phyloP scores from a whole-genome alignment of 441 rosid genomes.

The Pelargonium myrrhifolium region DNA sequence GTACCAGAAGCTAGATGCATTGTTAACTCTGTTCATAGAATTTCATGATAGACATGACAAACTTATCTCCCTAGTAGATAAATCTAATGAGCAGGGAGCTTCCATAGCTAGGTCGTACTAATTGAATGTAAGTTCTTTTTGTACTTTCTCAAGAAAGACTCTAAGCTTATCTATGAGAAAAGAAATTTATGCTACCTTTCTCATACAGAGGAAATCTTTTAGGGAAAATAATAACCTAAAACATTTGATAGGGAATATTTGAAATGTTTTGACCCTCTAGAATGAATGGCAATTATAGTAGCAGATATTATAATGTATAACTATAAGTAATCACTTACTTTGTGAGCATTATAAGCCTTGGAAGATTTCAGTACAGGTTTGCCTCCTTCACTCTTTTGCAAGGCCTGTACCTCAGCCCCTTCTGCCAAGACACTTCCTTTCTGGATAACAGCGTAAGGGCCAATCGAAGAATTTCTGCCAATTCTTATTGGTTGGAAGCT shows the following conservation, averaged over 20 bases:
- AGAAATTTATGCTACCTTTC: too few relatives aligned
- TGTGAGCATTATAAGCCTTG: conserved; percentile 23
- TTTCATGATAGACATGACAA: not conserved
- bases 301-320: not conserved
- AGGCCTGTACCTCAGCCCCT: conserved; percentile 37
- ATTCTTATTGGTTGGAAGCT: conserved; percentile 48
- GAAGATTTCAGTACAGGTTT: conserved; percentile 24
- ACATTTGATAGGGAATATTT: not conserved
- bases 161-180: not conserved
- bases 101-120: not conserved
- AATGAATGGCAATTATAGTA: not conserved
- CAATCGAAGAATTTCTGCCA: conserved; percentile 41
- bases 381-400: conserved; percentile 49
- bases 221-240: not conserved
- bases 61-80: not conserved
- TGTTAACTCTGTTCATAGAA: not conserved
- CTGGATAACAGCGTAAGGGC: conserved; percentile 58
- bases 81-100: not conserved
- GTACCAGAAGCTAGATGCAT: not conserved
- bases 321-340: conserved; percentile 24
- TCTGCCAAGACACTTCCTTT: conserved; percentile 50
- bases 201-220: not conserved
- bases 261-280: not conserved
- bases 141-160: not conserved
- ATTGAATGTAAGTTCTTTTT: not conserved